These are phyloP conservation scores for Phaeosphaeria sp. DNA, from an alignment of 2,329 filamentous ascomycete species.

Conservation along the genomic window DNA sequence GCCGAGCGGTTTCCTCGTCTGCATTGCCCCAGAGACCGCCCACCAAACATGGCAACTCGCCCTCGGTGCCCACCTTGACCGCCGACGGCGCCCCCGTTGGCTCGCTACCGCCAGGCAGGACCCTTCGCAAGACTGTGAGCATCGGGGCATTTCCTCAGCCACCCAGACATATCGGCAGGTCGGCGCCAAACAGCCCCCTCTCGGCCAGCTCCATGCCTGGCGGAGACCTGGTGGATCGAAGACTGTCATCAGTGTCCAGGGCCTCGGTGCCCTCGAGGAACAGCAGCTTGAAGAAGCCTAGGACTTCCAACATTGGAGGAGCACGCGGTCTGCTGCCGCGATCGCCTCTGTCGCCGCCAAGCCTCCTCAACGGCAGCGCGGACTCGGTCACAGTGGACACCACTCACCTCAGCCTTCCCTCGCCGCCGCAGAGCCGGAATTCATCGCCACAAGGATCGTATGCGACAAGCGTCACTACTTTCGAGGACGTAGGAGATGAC, in stretches of 20 bases:
- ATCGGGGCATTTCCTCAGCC: constrained; percentile 94
- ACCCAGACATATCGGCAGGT: constrained; percentile 66
- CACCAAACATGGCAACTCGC: constrained; percentile 36
- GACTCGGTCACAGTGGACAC: constrained; percentile 76
- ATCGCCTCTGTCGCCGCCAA: constrained; percentile 64
- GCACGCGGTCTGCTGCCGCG: constrained; percentile 39
- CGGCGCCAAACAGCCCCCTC: constrained; percentile 60
- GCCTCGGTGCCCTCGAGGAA: constrained; percentile 36
- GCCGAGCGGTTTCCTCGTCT: constrained; percentile 43
- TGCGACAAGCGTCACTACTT: constrained; percentile 84
- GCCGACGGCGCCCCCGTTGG: constrained; percentile 49
- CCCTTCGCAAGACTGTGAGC: constrained; percentile 85
- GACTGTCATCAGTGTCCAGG: constrained; percentile 35
- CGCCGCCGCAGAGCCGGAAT: constrained; percentile 85
- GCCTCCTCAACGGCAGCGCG: constrained; percentile 77
- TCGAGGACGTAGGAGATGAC: constrained; percentile 78
- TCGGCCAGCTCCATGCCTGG: constrained; percentile 56
- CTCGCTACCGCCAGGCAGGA: constrained; percentile 60
- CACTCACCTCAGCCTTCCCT: constrained; percentile 74
- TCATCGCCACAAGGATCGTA: constrained; percentile 94
- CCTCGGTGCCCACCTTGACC: constrained; percentile 57
- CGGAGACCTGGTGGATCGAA: constrained; percentile 41
- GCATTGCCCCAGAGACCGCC: constrained; percentile 35
- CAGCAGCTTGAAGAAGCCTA: constrained; percentile 55
- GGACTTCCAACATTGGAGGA: constrained; percentile 48